Conservation (phyloP, 1,284 basidiomycete species). For the Ceratobasidium sp. region DNA sequence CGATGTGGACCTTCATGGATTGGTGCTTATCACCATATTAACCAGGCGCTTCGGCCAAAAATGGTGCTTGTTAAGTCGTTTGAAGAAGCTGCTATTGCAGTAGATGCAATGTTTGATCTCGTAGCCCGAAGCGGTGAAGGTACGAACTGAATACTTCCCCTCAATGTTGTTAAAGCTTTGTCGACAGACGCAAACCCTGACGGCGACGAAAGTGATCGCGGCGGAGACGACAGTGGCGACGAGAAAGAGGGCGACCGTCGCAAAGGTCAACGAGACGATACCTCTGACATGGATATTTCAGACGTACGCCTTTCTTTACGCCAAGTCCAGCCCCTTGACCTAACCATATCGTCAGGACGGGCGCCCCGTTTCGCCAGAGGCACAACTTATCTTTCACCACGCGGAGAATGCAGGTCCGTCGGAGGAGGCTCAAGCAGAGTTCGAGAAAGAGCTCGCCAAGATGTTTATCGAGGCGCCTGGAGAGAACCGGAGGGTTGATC, state of each 20-base stretch:
- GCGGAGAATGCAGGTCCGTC: slow-evolving; percentile 79
- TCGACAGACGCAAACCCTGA: slow-evolving; percentile 39
- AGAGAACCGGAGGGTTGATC: slow-evolving; percentile 84
- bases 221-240: slow-evolving; percentile 76
- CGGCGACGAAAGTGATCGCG: slow-evolving; percentile 60
- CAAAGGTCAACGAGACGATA: slow-evolving; percentile 64
- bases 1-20: slow-evolving; percentile 12
- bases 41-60: slow-evolving; percentile 82
- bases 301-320: slow-evolving; percentile 5
- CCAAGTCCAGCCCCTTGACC: background rate
- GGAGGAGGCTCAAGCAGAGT: slow-evolving; percentile 91
- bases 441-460: slow-evolving; percentile 94
- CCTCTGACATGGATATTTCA: slow-evolving; percentile 54
- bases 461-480: slow-evolving; percentile 89
- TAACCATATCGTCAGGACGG: slow-evolving; percentile 58
- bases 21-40: slow-evolving; percentile 12
- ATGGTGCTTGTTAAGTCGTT: slow-evolving; percentile 73
- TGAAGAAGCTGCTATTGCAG: slow-evolving; percentile 84
- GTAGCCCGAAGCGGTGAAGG: slow-evolving; percentile 67
- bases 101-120: slow-evolving; percentile 86
- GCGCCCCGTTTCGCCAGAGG: slow-evolving; percentile 77
- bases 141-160: slow-evolving; percentile 51
- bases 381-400: slow-evolving; percentile 55
- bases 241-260: slow-evolving; percentile 59
- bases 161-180: background rate